Base-by-base conservation (phyloP, 2,329 filamentous ascomycete species). In the Xylaria sp. region DNA sequence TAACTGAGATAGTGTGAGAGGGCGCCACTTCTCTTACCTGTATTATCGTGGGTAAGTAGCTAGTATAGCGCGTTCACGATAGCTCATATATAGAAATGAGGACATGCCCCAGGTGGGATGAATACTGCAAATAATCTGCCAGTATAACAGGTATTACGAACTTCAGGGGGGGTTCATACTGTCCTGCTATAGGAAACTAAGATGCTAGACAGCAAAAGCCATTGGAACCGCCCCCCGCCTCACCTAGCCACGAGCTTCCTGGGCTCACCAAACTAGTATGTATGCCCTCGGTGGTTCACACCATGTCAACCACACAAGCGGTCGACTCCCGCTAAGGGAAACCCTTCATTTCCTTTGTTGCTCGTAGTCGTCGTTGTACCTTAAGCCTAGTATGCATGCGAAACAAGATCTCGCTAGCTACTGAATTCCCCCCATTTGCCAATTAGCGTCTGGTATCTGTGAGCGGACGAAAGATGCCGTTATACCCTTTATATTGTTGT, bases 401-500 rank as follows among this genome's bases (percentile, higher is more conserved):
- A 51, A 14, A 27, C 19, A 14, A 30, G 4, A 2, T 17, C 36
- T 36, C 54, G 53, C 36, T 57, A 21, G 12, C 39, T 61, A 45
- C 61, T 57, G 51, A 58, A 54, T 32, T 27, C 58, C 36, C 21
- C 62, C 65, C 53, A 61, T 57, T 61, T 72, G 62, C 69, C 64
- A 42, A 71, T 66, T 64, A 67, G 61, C 58, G 64, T 61, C 69
- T 68, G 57, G 57, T 64, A 58, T 61, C 30, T 67, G 70, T 68
- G 66, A 68, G 63, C 65, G 55, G 62, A 67, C 69, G 70, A 65
- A 67, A 66, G 67, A 73, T 74, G 72, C 74, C 73, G 76, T 72
- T 74, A 71, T 73, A 71, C 62, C 72, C 64, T 69, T 75, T 68
- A 69, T 73, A 68, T 57, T 75, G 72, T 73, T 69, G 73, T 62